Evolutionary conservation across 306 rosid species (phyloP).

Genomic region (Morella rubra): DNA sequence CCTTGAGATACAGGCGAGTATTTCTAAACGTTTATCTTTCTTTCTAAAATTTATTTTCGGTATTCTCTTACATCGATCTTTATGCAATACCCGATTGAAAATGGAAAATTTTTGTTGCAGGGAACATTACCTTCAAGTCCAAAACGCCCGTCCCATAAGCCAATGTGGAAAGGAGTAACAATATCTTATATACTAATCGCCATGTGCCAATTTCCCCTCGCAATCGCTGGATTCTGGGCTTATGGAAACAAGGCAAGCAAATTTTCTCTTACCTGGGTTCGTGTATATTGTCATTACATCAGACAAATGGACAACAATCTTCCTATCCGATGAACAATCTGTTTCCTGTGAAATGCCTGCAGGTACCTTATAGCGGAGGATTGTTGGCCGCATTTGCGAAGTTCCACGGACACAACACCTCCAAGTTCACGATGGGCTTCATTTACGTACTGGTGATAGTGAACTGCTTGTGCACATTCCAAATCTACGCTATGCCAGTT

Average conservation of each 20-base stretch:
- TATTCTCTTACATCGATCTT: too few relatives aligned
- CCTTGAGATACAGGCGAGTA: constrained; percentile 72
- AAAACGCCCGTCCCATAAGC: constrained; percentile 31
- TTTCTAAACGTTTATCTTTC: neutral
- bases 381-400: constrained; percentile 41
- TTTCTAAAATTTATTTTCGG: neutral
- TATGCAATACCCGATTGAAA: too few relatives aligned
- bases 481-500: constrained; percentile 55
- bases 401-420: constrained; percentile 32
- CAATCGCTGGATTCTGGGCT: constrained; percentile 69
- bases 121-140: constrained; percentile 64
- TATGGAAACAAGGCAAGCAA: constrained; percentile 56
- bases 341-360: constrained; percentile 1
- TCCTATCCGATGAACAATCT: neutral
- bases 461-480: constrained; percentile 53
- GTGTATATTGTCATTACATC: too few relatives aligned
- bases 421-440: constrained; percentile 42
- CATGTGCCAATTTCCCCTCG: constrained; percentile 51
- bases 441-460: constrained; percentile 39
- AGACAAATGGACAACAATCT: neutral
- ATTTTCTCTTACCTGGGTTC: neutral
- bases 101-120: constrained; percentile 29
- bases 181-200: constrained; percentile 47
- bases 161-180: constrained; percentile 53
- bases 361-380: constrained; percentile 41